Conservation (phyloP, 345 rosid species). For the Ceriops zippeliana region DNA sequence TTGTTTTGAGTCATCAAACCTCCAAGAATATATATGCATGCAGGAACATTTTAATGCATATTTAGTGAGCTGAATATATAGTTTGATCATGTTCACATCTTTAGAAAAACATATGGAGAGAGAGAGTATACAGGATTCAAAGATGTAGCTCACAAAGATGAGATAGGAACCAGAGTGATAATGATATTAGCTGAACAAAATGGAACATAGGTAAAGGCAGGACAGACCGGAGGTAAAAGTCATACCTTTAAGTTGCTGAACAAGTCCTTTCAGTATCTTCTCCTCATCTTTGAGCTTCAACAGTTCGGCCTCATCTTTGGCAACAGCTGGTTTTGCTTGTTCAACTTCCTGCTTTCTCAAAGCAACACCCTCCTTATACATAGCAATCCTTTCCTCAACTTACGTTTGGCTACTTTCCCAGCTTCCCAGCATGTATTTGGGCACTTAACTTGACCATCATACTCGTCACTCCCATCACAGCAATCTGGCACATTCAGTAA, state of each 20-base stretch:
- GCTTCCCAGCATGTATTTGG: slow-evolving; percentile 88
- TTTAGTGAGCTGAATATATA: neutral
- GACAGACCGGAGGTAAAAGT: slow-evolving; percentile 2
- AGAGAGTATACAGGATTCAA: neutral
- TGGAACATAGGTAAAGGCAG: neutral
- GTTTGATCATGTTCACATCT: slow-evolving; percentile 1
- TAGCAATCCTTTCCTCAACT: slow-evolving; percentile 61
- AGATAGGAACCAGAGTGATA: neutral
- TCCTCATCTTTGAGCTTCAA: slow-evolving; percentile 69
- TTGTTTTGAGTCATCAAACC: slow-evolving; percentile 5
- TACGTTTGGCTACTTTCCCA: slow-evolving; percentile 78
- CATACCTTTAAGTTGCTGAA: slow-evolving; percentile 77
- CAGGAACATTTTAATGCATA: neutral
- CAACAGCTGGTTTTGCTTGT: slow-evolving; percentile 53
- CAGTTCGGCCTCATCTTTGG: slow-evolving; percentile 68
- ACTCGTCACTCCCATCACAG: slow-evolving; percentile 98
- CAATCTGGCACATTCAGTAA: slow-evolving; percentile 56
- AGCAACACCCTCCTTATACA: slow-evolving; percentile 56
- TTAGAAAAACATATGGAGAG: neutral
- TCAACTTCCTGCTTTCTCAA: slow-evolving; percentile 53
- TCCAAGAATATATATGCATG: neutral
- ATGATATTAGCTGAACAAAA: neutral
- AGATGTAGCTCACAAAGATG: neutral
- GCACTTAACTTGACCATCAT: slow-evolving; percentile 69
- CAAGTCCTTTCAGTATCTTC: slow-evolving; percentile 65